Percentiles rank a stretch among this genome's conserved stretches.
These are phyloP conservation scores for Nepenthes alata DNA, from an alignment of 179 eudicot genomes.

Conservation along the genomic window DNA sequence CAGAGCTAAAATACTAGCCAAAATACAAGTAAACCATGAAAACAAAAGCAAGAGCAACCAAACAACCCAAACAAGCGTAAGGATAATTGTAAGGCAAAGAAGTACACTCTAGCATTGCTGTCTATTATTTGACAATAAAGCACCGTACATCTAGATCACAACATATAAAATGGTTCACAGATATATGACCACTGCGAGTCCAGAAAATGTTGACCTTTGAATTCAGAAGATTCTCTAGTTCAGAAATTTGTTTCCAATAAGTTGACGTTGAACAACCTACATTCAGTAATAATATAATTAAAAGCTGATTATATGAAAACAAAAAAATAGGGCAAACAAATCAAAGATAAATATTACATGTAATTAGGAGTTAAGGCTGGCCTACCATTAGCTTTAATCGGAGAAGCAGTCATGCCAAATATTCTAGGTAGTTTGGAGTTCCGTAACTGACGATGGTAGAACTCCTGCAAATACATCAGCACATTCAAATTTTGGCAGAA, in stretches of 20 bases:
- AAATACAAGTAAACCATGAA: too few species aligned
- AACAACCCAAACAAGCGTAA: too few species aligned
- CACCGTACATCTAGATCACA: too few species aligned
- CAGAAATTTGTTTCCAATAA: slow-evolving; percentile 55
- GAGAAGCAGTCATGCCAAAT: slow-evolving; percentile 97
- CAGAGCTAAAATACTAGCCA: too few species aligned
- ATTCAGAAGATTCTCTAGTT: slow-evolving; percentile 70
- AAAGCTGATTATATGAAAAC: not conserved
- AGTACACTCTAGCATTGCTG: too few species aligned
- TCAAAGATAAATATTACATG: not conserved
- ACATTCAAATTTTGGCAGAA: not conserved
- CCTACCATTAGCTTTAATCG: slow-evolving; percentile 70
- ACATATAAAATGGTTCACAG: too few species aligned
- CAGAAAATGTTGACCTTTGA: slow-evolving; percentile 48
- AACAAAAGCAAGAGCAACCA: too few species aligned
- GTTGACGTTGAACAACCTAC: slow-evolving; percentile 26
- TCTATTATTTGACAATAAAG: too few species aligned
- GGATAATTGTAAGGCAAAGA: too few species aligned
- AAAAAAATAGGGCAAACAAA: not conserved
- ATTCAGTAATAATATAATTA: slow-evolving; percentile 7
- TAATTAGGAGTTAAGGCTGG: not conserved
- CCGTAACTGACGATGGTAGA: slow-evolving; percentile 44
- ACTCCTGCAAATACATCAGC: slow-evolving; percentile 39
- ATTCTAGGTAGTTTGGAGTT: slow-evolving; percentile 60
- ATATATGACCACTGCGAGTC: not conserved